Percentiles rank a stretch among this genome's conserved stretches.
Evolutionary conservation across 139 green algal genomes (phyloP).

Genomic region (Coelastrella sp.): DNA sequence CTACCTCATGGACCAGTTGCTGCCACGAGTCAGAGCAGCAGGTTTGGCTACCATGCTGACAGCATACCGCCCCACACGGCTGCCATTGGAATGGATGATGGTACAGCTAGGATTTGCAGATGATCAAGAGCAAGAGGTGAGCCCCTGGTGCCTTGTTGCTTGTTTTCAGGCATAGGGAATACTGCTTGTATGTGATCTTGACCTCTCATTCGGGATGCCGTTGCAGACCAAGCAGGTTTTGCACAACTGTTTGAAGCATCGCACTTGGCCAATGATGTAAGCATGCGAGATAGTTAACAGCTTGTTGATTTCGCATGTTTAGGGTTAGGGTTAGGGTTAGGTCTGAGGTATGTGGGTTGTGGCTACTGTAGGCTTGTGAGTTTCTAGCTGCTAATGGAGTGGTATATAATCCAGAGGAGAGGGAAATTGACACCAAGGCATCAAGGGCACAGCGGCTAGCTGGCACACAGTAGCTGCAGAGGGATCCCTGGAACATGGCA

Average conservation of each 20-base stretch:
- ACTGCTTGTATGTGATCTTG: background rate
- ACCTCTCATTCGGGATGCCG: background rate
- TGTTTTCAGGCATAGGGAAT: background rate
- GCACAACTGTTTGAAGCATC: too few relatives aligned
- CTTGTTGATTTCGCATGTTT: background rate
- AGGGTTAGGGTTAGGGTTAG: background rate
- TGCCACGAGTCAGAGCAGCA: constrained; percentile 49
- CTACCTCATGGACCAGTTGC: constrained; percentile 75
- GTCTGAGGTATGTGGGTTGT: background rate
- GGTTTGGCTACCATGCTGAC: constrained; percentile 34
- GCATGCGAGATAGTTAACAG: too few relatives aligned
- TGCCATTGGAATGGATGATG: constrained; percentile 47
- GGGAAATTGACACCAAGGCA: constrained; percentile 47
- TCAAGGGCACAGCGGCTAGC: constrained; percentile 6
- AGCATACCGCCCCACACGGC: constrained; percentile 34
- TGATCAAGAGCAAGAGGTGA: constrained; percentile 43
- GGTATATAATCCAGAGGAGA: constrained; percentile 27
- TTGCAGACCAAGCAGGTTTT: too few relatives aligned
- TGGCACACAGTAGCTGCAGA: background rate
- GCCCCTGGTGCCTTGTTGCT: background rate
- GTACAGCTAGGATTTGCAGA: constrained; percentile 49
- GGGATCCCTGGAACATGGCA: background rate
- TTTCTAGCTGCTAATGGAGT: constrained; percentile 12
- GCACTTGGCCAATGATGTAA: too few relatives aligned
- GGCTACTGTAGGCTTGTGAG: background rate